Conservation (phyloP, 495 filamentous ascomycete species). For the Aspergillus kassunensis region DNA sequence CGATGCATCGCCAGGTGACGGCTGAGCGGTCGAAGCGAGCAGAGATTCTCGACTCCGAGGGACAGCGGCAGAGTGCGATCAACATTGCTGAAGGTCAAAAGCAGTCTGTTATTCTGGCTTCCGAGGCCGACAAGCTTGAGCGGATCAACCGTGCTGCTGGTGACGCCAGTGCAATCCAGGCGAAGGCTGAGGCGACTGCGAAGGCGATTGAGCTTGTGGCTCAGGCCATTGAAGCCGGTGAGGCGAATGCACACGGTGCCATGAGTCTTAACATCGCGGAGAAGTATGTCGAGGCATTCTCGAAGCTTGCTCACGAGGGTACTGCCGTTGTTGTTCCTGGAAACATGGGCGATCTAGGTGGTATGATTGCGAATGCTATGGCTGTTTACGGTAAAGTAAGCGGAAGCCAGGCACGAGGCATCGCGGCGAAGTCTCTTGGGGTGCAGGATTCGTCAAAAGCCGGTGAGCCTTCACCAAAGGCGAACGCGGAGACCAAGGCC, state of each 20-base stretch:
- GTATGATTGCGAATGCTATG: constrained; percentile 96
- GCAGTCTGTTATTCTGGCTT: constrained; percentile 91
- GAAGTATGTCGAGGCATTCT: constrained; percentile 97
- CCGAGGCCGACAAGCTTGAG: constrained; percentile 85
- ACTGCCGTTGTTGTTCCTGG: constrained; percentile 93
- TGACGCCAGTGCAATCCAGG: constrained; percentile 87
- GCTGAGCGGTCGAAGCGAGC: constrained; percentile 95
- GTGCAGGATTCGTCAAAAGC: constrained; percentile 17
- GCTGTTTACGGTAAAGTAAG: constrained; percentile 93
- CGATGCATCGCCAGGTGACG: constrained; percentile 97
- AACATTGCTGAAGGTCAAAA: constrained; percentile 98
- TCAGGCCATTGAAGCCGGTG: constrained; percentile 61
- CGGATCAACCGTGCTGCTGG: constrained; percentile 87
- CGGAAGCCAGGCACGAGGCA: constrained; percentile 68
- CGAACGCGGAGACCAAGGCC: constrained; percentile 7
- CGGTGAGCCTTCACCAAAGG: constrained; percentile 9
- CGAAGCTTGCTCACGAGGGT: constrained; percentile 84
- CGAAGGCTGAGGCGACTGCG: constrained; percentile 84
- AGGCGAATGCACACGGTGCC: constrained; percentile 72
- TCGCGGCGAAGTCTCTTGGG: constrained; percentile 52
- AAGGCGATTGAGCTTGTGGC: constrained; percentile 83
- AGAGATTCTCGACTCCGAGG: constrained; percentile 94
- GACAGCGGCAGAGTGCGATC: constrained; percentile 93
- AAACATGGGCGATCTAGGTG: constrained; percentile 93
- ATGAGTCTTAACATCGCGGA: constrained; percentile 86